These are phyloP conservation scores for Fusarium udum DNA, from an alignment of 2,329 filamentous ascomycete species.

Conservation along the genomic window DNA sequence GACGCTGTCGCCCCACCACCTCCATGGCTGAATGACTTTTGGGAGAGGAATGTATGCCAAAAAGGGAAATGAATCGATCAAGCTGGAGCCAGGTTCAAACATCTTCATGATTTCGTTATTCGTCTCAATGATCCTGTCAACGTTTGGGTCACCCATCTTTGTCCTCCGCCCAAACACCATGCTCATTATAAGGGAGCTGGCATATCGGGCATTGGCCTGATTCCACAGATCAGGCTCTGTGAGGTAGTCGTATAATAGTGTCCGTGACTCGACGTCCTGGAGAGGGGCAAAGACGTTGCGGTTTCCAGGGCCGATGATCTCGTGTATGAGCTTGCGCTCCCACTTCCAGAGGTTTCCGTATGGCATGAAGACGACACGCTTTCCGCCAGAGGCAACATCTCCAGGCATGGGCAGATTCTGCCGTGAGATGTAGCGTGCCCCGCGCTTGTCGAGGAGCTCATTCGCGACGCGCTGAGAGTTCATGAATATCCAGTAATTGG, in stretches of 20 bases:
- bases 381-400: not conserved
- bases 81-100: not conserved
- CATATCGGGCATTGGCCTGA: not conserved
- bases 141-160: not conserved
- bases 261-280: constrained; percentile 14
- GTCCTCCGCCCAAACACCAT: not conserved
- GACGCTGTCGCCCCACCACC: not conserved
- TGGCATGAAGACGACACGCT: constrained; percentile 5
- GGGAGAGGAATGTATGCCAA: not conserved
- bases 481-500: not conserved
- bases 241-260: not conserved
- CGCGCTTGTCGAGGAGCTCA: not conserved
- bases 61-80: not conserved
- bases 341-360: constrained; percentile 8
- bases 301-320: constrained; percentile 4
- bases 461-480: not conserved
- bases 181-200: not conserved
- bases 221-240: not conserved
- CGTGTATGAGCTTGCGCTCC: constrained; percentile 13
- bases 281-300: constrained; percentile 7
- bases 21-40: not conserved
- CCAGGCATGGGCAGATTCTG: not conserved
- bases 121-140: not conserved
- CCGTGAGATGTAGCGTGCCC: not conserved
- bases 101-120: not conserved